Evolutionary conservation across 495 filamentous ascomycete genomes (phyloP), one percentile per base, ranked within the genome.

Genomic region (Polyplosphaeria fusca): DNA sequence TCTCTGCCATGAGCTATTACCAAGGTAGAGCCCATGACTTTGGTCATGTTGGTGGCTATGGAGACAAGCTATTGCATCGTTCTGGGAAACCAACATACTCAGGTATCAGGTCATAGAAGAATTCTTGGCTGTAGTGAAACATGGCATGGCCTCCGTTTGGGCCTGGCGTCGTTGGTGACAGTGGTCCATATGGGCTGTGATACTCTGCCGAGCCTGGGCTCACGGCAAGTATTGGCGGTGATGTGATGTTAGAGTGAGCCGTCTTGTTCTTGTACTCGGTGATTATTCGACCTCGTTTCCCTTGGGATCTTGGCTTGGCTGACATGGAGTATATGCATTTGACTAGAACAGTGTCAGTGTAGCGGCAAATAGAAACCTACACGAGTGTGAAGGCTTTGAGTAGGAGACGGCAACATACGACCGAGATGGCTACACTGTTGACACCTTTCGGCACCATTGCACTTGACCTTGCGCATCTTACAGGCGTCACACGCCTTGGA

Each of bases 31-130:
- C n/a, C n/a, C n/a, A n/a, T n/a, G n/a, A n/a, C n/a, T n/a, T n/a
- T n/a, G n/a, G n/a, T n/a, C n/a, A n/a, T n/a, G n/a, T n/a, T n/a
- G n/a, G n/a, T n/a, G n/a, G n/a, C n/a, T n/a, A n/a, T n/a, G n/a
- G n/a, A n/a, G n/a, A n/a, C n/a, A n/a, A n/a, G n/a, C n/a, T n/a
- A n/a, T n/a, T n/a, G n/a, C n/a, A n/a, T n/a, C n/a, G n/a, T n/a
- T n/a, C n/a, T n/a, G n/a, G n/a, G n/a, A n/a, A n/a, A n/a, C n/a
- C n/a, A n/a, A n/a, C 42, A 41, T 62, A 67, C 39, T 66, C 48
- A 1, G 52, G 57, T n/a, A 67, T 20, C n/a, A 67, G 44, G 19
- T 55, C 52, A n/a, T 60, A 28, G 47, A 67, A 69, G 55, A 67
- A 69, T 3, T 4, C 11, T 52, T 26, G 42, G 11, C 25, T 14